phyloP scores from a whole-genome alignment of 139 green algal species.

The Coccomyxa sp. region DNA sequence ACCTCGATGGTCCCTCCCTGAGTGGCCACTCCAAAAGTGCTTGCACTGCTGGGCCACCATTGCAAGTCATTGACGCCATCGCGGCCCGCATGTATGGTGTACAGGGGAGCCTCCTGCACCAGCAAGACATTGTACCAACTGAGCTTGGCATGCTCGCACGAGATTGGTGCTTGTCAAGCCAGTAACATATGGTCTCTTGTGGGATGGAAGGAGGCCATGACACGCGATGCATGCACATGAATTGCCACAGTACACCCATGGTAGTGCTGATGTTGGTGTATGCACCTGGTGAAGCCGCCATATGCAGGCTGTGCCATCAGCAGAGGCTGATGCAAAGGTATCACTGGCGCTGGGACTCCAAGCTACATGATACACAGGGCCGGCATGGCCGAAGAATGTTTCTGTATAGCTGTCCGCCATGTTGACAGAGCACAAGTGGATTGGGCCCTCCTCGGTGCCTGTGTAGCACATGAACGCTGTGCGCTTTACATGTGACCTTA shows the following conservation, averaged over 20 bases:
- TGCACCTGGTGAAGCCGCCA: constrained; percentile 58
- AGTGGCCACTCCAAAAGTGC: constrained; percentile 73
- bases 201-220: too few species aligned
- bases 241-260: too few species aligned
- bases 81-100: constrained; percentile 60
- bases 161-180: too few species aligned
- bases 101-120: constrained; percentile 40
- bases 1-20: constrained; percentile 66
- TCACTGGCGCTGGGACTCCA: constrained; percentile 71
- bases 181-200: too few species aligned
- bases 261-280: too few species aligned
- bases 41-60: constrained; percentile 80
- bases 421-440: constrained; percentile 78
- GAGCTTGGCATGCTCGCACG: too few species aligned
- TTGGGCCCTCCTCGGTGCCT: constrained; percentile 80
- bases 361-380: constrained; percentile 64
- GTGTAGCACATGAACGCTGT: constrained; percentile 9
- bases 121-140: too few species aligned
- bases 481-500: neutral
- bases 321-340: constrained; percentile 67
- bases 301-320: constrained; percentile 78
- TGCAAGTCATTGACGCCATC: constrained; percentile 66
- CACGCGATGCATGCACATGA: too few species aligned
- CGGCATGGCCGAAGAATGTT: constrained; percentile 75
- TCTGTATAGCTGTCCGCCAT: constrained; percentile 83